A percentile compares a stretch with the other conserved stretches of the same genome.
Evolutionary conservation across 2,329 filamentous ascomycete species (phyloP).

Genomic region (Alternaria triticimaculans): DNA sequence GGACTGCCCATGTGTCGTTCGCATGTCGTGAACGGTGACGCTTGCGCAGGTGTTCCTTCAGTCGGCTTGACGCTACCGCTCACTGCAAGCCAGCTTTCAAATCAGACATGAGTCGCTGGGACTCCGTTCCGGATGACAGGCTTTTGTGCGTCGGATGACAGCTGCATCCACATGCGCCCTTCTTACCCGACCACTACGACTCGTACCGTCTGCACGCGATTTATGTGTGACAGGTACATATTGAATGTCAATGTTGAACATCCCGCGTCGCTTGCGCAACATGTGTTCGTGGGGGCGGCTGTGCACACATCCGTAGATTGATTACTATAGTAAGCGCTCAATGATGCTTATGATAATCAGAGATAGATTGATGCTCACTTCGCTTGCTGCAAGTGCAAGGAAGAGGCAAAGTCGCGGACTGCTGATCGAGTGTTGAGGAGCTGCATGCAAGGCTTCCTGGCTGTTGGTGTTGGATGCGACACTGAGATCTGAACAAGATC

Average conservation of each 20-base stretch:
- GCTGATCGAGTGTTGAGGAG: neutral
- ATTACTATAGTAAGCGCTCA: conserved; percentile 3
- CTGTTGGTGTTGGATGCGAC: neutral
- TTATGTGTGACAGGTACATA: conserved; percentile 3
- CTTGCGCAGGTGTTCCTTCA: conserved; percentile 3
- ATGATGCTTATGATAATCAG: conserved; percentile 1
- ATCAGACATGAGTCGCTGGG: neutral
- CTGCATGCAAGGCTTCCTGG: neutral
- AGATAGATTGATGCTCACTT: conserved; percentile 2
- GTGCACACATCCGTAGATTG: conserved; percentile 6
- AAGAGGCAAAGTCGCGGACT: neutral
- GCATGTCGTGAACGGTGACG: conserved; percentile 14
- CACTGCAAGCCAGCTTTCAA: neutral
- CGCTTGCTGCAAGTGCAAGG: neutral
- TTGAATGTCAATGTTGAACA: neutral
- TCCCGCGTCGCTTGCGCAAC: conserved; percentile 2
- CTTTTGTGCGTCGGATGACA: neutral
- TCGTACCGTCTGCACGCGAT: neutral
- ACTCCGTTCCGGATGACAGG: neutral
- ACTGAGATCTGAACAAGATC: neutral
- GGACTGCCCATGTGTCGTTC: conserved; percentile 7
- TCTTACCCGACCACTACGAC: neutral
- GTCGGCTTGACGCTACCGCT: neutral
- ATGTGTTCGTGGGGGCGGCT: conserved; percentile 1
- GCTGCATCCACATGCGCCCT: neutral